A percentile compares a stretch with the other conserved stretches of the same genome.
Evolutionary conservation across 192 early-diverging fungal genomes (phyloP).

Genomic region (Linnemannia elongata): DNA sequence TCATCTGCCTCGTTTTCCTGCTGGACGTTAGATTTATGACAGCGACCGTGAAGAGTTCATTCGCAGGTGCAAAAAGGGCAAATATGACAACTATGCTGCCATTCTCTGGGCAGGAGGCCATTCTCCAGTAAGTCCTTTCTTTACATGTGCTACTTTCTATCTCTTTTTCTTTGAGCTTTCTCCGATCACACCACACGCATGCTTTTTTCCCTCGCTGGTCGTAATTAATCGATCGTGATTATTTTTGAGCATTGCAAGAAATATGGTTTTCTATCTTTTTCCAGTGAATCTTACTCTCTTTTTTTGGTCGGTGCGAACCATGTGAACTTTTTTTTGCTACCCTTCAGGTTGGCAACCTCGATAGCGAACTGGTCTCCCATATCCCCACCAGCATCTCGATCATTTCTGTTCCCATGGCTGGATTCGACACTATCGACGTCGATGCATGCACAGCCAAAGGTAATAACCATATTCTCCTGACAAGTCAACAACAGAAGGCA

Average conservation of each 20-base stretch:
- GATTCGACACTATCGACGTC: conserved; percentile 59
- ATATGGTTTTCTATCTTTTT: not conserved
- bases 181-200: not conserved
- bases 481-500: not conserved
- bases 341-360: conserved; percentile 11
- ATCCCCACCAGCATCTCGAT: conserved; percentile 40
- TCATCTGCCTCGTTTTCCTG: not conserved
- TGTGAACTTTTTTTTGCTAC: not conserved
- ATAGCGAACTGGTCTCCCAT: conserved; percentile 3
- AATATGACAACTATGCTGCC: conserved; percentile 49
- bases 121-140: conserved; percentile 1
- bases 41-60: conserved; percentile 37
- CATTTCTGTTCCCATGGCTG: conserved; percentile 44
- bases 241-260: not conserved
- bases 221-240: not conserved
- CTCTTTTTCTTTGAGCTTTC: not conserved
- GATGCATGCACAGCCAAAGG: conserved; percentile 54
- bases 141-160: not conserved
- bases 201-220: not conserved
- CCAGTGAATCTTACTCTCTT: not conserved
- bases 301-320: conserved; percentile 7
- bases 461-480: not conserved
- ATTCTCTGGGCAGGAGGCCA: conserved; percentile 25
- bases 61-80: conserved; percentile 41
- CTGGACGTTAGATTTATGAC: conserved; percentile 17